Evolutionary conservation across 2,329 filamentous ascomycete species (phyloP).

Genomic region (Aspergillus quadrilineatus): DNA sequence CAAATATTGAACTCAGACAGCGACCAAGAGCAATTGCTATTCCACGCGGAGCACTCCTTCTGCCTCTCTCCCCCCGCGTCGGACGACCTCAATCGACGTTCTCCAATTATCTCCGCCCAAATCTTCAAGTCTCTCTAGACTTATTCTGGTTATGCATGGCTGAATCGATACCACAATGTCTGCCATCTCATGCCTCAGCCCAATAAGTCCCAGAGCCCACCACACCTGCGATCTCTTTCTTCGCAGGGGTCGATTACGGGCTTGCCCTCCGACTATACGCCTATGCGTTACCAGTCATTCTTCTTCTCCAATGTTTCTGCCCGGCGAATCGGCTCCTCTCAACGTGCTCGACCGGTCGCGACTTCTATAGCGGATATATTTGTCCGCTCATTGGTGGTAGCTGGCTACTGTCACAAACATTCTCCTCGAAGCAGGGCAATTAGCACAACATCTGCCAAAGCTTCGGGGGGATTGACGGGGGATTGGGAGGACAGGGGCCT

Average conservation of each 20-base stretch:
- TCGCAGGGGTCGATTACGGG: constrained; percentile 41
- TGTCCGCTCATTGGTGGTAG: constrained; percentile 53
- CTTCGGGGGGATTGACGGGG: constrained; percentile 20
- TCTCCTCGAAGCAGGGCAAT: constrained; percentile 35
- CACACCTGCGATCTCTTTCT: constrained; percentile 49
- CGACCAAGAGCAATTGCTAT: constrained; percentile 12
- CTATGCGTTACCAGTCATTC: constrained; percentile 32
- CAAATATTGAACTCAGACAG: constrained; percentile 16
- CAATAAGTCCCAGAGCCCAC: constrained; percentile 55
- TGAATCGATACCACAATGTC: constrained; percentile 56
- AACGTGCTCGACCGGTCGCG: constrained; percentile 30
- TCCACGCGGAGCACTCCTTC: constrained; percentile 16
- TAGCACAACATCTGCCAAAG: constrained; percentile 24
- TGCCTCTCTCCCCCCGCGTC: background rate
- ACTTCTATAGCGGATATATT: constrained; percentile 52
- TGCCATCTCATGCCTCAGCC: constrained; percentile 63
- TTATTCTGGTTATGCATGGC: constrained; percentile 33
- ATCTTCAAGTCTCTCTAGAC: constrained; percentile 20
- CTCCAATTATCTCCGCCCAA: background rate
- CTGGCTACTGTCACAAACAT: constrained; percentile 53
- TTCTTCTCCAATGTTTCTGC: constrained; percentile 26
- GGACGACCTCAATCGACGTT: background rate
- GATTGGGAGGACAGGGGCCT: constrained; percentile 21
- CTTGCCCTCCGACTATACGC: constrained; percentile 22
- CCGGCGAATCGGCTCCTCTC: constrained; percentile 28